phyloP scores from a whole-genome alignment of 306 rosid species.

The Prunus armeniaca region DNA sequence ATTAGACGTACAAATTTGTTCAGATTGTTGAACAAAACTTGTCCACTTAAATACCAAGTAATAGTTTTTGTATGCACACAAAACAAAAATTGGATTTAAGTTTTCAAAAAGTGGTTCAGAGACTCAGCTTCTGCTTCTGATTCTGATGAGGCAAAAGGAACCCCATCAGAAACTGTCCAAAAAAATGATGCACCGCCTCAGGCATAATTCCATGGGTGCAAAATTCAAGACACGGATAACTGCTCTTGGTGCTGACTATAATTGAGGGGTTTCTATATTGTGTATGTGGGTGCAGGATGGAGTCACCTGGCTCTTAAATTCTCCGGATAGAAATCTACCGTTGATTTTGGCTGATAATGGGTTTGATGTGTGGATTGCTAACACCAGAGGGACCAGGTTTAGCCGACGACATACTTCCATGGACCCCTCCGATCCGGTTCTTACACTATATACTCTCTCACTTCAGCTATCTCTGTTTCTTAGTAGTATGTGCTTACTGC shows the following conservation, averaged over 20 bases:
- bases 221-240: neutral
- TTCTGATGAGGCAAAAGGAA: neutral
- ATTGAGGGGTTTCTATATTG: neutral
- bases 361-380: conserved; percentile 84
- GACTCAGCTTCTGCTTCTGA: neutral
- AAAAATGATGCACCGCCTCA: conserved; percentile 26
- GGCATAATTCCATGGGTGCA: conserved; percentile 16
- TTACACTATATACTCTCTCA: neutral
- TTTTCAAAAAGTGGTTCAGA: neutral
- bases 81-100: neutral
- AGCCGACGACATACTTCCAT: conserved; percentile 61
- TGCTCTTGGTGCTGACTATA: neutral
- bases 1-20: neutral
- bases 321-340: conserved; percentile 72
- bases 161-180: neutral
- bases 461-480: neutral
- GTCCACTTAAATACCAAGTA: neutral
- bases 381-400: conserved; percentile 79
- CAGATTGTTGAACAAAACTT: neutral
- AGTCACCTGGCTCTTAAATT: conserved; percentile 64
- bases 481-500: neutral
- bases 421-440: conserved; percentile 42
- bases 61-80: neutral
- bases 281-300: conserved; percentile 58
- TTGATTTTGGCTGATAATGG: conserved; percentile 76